These are phyloP conservation scores for Loxodes magnus DNA, from an alignment of 73 alveolate genomes.

Conservation along the genomic window DNA sequence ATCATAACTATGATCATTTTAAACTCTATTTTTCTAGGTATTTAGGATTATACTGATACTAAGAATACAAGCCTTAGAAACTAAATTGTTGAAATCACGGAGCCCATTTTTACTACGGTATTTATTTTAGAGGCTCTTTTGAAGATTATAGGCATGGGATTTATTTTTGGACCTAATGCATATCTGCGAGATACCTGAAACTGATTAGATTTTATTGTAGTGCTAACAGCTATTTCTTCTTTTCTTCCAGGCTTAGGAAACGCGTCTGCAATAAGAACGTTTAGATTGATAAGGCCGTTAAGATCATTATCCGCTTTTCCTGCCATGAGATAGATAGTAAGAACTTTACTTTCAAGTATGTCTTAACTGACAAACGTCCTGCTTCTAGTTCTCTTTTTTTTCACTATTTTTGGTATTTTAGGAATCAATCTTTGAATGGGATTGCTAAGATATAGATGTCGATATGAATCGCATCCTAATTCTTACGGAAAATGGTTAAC, in stretches of 20 bases:
- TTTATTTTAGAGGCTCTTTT: slow-evolving; percentile 10
- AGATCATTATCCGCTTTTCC: slow-evolving; percentile 83
- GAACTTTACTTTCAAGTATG: slow-evolving; percentile 72
- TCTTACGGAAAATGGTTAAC: slow-evolving; percentile 13
- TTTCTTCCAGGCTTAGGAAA: slow-evolving; percentile 6
- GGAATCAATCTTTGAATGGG: slow-evolving; percentile 92
- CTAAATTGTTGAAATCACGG: slow-evolving; percentile 6
- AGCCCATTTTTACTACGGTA: slow-evolving; percentile 6
- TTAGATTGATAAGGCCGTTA: slow-evolving; percentile 93
- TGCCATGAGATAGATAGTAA: slow-evolving; percentile 76
- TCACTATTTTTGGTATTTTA: slow-evolving; percentile 80
- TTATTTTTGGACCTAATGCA: slow-evolving; percentile 11
- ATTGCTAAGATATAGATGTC: slow-evolving; percentile 57
- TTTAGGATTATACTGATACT: slow-evolving; percentile 13
- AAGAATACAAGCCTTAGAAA: slow-evolving; percentile 9
- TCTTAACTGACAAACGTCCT: slow-evolving; percentile 72
- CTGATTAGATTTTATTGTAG: slow-evolving; percentile 61
- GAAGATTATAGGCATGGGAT: slow-evolving; percentile 15
- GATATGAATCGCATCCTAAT: slow-evolving; percentile 14
- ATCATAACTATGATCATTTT: slow-evolving; percentile 9
- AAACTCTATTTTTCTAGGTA: slow-evolving; percentile 22
- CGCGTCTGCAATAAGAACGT: slow-evolving; percentile 75
- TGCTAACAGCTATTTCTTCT: slow-evolving; percentile 1
- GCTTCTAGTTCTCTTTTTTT: slow-evolving; percentile 76
- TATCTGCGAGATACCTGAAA: slow-evolving; percentile 79